Evolutionary conservation across 1,284 basidiomycete genomes (phyloP).

Genomic region (Coriolopsis trogii): DNA sequence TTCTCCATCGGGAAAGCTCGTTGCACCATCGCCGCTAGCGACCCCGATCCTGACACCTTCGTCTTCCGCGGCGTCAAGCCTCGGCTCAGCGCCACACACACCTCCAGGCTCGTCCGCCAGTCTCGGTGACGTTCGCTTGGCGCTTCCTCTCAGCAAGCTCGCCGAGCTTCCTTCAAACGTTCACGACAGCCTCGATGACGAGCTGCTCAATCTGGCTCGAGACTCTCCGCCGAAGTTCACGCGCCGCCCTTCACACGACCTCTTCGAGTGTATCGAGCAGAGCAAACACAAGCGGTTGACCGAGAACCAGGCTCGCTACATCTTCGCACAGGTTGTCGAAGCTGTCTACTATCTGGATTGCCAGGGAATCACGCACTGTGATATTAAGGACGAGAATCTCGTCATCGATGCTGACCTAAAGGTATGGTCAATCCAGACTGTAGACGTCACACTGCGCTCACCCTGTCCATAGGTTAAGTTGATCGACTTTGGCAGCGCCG

Average conservation of each 20-base stretch:
- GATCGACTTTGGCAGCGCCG: slow-evolving; percentile 92
- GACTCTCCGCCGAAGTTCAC: slow-evolving; percentile 53
- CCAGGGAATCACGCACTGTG: slow-evolving; percentile 84
- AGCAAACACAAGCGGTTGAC: slow-evolving; percentile 75
- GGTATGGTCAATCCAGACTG: too few species aligned
- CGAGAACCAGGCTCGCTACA: slow-evolving; percentile 79
- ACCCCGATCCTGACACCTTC: slow-evolving; percentile 53
- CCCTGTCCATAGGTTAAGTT: slow-evolving; percentile 79
- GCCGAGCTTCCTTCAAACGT: slow-evolving; percentile 7
- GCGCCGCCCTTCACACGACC: slow-evolving; percentile 82
- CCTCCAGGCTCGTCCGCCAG: slow-evolving; percentile 44
- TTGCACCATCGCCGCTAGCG: slow-evolving; percentile 34
- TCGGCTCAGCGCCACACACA: slow-evolving; percentile 31
- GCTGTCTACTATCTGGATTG: slow-evolving; percentile 79
- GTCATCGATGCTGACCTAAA: slow-evolving; percentile 78
- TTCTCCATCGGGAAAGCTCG: slow-evolving; percentile 33
- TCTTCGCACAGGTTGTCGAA: slow-evolving; percentile 88
- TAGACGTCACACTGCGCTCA: too few species aligned
- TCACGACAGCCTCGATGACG: slow-evolving; percentile 9
- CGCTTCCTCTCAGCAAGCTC: slow-evolving; percentile 9
- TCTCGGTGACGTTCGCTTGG: slow-evolving; percentile 29
- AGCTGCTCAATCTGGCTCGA: slow-evolving; percentile 21
- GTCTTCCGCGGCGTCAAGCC: slow-evolving; percentile 51
- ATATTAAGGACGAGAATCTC: slow-evolving; percentile 95
- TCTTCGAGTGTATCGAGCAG: slow-evolving; percentile 94